These are phyloP conservation scores for Periconia digitata DNA, from an alignment of 2,329 filamentous ascomycete species.

Conservation along the genomic window DNA sequence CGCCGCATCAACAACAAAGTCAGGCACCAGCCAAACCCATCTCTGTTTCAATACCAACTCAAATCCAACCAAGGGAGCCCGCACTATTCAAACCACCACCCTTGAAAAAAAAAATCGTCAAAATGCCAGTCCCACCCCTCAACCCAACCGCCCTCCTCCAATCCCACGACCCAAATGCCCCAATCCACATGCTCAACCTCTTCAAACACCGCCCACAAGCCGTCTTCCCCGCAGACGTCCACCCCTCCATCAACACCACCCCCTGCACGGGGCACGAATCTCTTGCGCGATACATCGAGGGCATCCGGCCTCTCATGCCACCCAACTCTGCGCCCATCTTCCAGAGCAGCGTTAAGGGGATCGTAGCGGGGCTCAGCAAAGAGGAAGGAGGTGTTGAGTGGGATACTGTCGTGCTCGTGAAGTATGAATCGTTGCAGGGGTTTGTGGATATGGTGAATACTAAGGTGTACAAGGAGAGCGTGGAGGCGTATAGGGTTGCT, in stretches of 20 bases:
- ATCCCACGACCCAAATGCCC: slow-evolving; percentile 10
- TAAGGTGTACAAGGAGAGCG: slow-evolving; percentile 11
- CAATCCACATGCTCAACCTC: slow-evolving; percentile 24
- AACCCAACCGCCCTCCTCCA: neutral
- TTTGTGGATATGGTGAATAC: slow-evolving; percentile 15
- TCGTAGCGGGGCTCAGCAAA: neutral
- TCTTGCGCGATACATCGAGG: slow-evolving; percentile 8
- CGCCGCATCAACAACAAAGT: too few relatives aligned
- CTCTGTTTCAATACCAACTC: too few relatives aligned
- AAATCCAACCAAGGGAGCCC: too few relatives aligned
- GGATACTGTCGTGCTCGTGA: slow-evolving; percentile 12
- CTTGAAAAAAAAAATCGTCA: too few relatives aligned
- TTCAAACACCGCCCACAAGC: slow-evolving; percentile 11
- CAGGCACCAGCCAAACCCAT: too few relatives aligned
- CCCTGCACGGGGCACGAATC: slow-evolving; percentile 19
- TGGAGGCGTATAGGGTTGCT: slow-evolving; percentile 11
- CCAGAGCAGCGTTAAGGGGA: neutral
- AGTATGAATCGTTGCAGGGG: slow-evolving; percentile 10
- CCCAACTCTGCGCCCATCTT: slow-evolving; percentile 5
- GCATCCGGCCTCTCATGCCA: slow-evolving; percentile 10
- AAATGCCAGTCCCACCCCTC: neutral
- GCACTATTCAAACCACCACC: too few relatives aligned
- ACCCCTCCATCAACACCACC: slow-evolving; percentile 1
- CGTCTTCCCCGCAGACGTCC: slow-evolving; percentile 9
- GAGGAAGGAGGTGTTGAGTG: slow-evolving; percentile 6